Evolutionary conservation across 805 yeast species (phyloP).

Genomic region (Alloascoidea hylecoeti): DNA sequence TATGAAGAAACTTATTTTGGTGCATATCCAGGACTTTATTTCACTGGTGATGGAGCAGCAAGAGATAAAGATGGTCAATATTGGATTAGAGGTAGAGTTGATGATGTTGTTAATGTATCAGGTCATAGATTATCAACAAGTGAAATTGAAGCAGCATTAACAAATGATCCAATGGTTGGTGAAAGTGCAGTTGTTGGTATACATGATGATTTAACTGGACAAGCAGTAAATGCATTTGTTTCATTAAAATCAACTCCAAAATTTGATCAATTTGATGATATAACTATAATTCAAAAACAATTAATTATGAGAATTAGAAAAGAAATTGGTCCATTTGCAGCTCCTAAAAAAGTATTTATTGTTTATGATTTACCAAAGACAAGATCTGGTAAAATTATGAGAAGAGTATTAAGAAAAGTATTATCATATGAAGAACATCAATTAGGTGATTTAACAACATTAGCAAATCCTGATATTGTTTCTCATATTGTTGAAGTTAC

Average conservation of each 20-base stretch:
- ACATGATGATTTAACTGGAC: conserved; percentile 91
- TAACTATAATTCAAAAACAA: conserved; percentile 39
- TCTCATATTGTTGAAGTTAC: conserved; percentile 56
- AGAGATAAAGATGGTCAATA: conserved; percentile 92
- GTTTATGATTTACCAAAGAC: conserved; percentile 95
- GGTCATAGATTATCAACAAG: conserved; percentile 98
- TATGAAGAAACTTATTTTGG: conserved; percentile 84
- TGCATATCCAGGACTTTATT: conserved; percentile 88
- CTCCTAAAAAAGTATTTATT: conserved; percentile 76
- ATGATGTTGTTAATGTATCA: conserved; percentile 93
- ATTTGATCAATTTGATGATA: conserved; percentile 20
- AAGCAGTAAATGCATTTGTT: conserved; percentile 92
- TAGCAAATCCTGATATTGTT: conserved; percentile 77
- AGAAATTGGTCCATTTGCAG: conserved; percentile 87
- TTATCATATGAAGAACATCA: conserved; percentile 86
- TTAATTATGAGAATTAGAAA: conserved; percentile 80
- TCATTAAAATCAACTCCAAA: no score
- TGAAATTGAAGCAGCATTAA: conserved; percentile 87
- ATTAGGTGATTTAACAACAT: conserved; percentile 84
- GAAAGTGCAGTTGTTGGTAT: conserved; percentile 95
- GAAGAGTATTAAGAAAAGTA: conserved; percentile 91
- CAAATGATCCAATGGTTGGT: conserved; percentile 66
- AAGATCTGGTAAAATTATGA: conserved; percentile 96
- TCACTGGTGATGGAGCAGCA: conserved; percentile 98
- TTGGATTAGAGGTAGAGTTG: conserved; percentile 98